phyloP scores from a whole-genome alignment of 1,284 basidiomycete genomes.

The Leccinum brunneo-olivaceum region DNA sequence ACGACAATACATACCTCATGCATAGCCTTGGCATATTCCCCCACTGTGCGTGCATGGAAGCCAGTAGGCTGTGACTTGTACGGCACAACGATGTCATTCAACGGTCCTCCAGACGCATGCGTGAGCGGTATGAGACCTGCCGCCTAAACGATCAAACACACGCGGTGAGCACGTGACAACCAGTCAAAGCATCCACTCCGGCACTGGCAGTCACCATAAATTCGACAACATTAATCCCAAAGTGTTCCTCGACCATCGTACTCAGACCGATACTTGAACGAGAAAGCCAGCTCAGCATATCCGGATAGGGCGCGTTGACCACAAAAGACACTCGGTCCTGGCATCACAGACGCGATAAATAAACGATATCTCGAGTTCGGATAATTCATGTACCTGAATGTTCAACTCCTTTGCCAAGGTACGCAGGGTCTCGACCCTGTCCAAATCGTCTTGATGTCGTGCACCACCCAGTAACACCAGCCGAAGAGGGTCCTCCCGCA shows the following conservation, averaged over 20 bases:
- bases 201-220: slow-evolving; percentile 76
- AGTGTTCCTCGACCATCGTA: slow-evolving; percentile 99
- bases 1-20: slow-evolving; percentile 41
- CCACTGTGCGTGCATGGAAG: slow-evolving; percentile 71
- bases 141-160: slow-evolving; percentile 46
- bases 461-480: slow-evolving; percentile 81
- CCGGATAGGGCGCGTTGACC: slow-evolving; percentile 77
- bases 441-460: slow-evolving; percentile 71
- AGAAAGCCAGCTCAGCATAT: slow-evolving; percentile 65
- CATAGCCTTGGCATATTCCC: slow-evolving; percentile 69
- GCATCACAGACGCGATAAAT: neutral
- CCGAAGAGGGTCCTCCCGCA: slow-evolving; percentile 32
- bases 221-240: slow-evolving; percentile 97
- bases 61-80: slow-evolving; percentile 52
- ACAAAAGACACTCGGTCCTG: slow-evolving; percentile 73
- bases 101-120: slow-evolving; percentile 89
- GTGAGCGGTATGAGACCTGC: slow-evolving; percentile 90
- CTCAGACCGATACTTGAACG: slow-evolving; percentile 81
- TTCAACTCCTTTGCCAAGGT: slow-evolving; percentile 55
- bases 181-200: slow-evolving; percentile 1
- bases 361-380: neutral
- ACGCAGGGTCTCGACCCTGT: slow-evolving; percentile 60
- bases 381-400: slow-evolving; percentile 46
- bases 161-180: slow-evolving; percentile 10
- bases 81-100: slow-evolving; percentile 87